Evolutionary conservation across 78 protist genomes (phyloP), one percentile per base, ranked within the genome.

Genomic region (Emiliania huxleyi): DNA sequence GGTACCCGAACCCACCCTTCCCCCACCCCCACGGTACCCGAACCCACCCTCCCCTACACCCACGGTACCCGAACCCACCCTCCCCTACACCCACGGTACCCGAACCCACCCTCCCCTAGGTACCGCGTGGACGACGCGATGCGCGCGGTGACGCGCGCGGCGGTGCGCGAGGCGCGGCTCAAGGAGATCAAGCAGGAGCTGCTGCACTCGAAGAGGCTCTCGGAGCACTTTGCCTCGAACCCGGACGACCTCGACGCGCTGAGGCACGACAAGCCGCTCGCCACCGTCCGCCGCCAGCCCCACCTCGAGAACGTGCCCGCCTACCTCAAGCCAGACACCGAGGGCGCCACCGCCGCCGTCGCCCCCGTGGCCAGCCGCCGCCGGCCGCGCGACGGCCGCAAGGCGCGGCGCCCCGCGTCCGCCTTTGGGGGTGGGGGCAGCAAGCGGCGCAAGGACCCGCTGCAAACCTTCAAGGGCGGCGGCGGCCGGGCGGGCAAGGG

Each of bases 181-280:
- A 15, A 18, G 25, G 91, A 88, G 69, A 55, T 88, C 37, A 85
- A 77, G 46, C 85, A 26, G 35, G 89, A 81, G 55, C 89, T 81
- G 46, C 49, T 81, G 25, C 52, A 81, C 56, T 81, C 89, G 23
- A 2, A 2, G 12, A 3, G 4, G 40, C 55, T 81, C 22, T 0
- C 77, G 52, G 90, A 90, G 37, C 91, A 91, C 87, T 93, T 91
- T 49, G 93, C 56, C 40, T 83, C 73, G n/a, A 49, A 91, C n/a
- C 93, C 95, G 45, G 3, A 19, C 11, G 93, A 91, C 23, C 56
- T 44, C 18, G 44, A 56, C 11, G 75, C 75, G 23, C 75, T 62
- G 37, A 8, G 33, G 11, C 75, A 62, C 75, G 75, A 62, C 75
- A 62, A 62, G 75, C 75, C 75, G 37, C 75, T 62, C 11, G 75